phyloP scores from a whole-genome alignment of 108 stramenopile genomes.

The Fragilaria crotonensis region DNA sequence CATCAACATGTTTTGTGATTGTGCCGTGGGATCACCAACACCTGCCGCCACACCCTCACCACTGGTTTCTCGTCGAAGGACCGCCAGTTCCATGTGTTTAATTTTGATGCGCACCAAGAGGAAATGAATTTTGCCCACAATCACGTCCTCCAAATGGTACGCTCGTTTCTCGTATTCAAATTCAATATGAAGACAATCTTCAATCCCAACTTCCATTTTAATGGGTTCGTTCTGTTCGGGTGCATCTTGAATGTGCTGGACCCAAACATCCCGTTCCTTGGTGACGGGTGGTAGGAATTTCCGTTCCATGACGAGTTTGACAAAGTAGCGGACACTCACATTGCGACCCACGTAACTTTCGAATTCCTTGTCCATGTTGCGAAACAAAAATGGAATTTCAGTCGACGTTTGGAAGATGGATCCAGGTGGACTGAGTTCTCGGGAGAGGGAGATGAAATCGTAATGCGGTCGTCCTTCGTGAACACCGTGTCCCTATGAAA shows the following conservation, averaged over 20 bases:
- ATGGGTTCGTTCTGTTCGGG: conserved; percentile 76
- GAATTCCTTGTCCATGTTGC: conserved; percentile 73
- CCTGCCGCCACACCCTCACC: conserved; percentile 71
- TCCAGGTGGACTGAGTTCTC: conserved; percentile 91
- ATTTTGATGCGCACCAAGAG: conserved; percentile 97
- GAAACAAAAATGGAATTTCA: conserved; percentile 84
- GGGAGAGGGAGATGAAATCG: conserved; percentile 92
- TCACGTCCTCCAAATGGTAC: conserved; percentile 94
- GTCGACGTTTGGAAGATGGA: conserved; percentile 65
- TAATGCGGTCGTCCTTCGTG: conserved; percentile 75
- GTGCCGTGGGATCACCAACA: conserved; percentile 14
- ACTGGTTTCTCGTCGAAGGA: conserved; percentile 93
- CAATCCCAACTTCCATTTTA: conserved; percentile 99
- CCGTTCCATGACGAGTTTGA: conserved; percentile 84
- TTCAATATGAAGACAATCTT: conserved; percentile 99
- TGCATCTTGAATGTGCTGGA: conserved; percentile 73
- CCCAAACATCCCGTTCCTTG: conserved; percentile 88
- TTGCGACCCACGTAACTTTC: conserved; percentile 95
- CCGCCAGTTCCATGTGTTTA: conserved; percentile 98
- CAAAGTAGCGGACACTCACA: conserved; percentile 93
- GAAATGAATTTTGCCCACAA: conserved; percentile 96
- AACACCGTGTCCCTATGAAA: conserved; percentile 50
- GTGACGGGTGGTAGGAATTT: conserved; percentile 79
- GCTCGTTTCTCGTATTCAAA: conserved; percentile 92
- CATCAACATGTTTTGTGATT: conserved; percentile 63